Percentiles rank a stretch among this genome's conserved stretches.
Conservation (phyloP, 208 protist species). For the Strigomonas culicis region DNA sequence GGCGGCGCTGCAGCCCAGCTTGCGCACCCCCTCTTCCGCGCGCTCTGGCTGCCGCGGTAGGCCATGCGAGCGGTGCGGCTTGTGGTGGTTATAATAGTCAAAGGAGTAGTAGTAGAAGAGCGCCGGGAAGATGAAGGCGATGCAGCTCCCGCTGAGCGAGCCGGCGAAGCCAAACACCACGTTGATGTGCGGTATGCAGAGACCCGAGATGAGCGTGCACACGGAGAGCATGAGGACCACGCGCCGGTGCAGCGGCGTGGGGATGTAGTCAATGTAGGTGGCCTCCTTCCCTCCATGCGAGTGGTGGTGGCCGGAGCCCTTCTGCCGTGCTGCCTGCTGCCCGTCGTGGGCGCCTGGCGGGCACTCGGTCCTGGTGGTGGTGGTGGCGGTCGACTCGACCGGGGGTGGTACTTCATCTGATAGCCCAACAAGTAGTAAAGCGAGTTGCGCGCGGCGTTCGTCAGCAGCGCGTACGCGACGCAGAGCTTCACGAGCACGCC, state of each 20-base stretch:
- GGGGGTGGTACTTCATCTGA: slow-evolving; percentile 7
- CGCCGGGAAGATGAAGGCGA: slow-evolving; percentile 71
- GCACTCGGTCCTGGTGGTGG: neutral
- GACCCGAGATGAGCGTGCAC: slow-evolving; percentile 35
- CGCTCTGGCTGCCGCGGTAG: no score
- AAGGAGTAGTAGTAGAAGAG: slow-evolving; percentile 53
- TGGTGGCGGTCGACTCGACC: neutral
- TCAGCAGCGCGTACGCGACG: slow-evolving; percentile 41
- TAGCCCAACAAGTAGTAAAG: slow-evolving; percentile 31
- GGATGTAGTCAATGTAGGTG: slow-evolving; percentile 20
- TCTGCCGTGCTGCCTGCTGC: neutral
- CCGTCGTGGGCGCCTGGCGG: neutral
- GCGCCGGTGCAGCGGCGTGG: slow-evolving; percentile 37
- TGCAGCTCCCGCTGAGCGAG: slow-evolving; percentile 37
- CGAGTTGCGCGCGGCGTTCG: slow-evolving; percentile 34
- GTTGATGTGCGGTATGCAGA: slow-evolving; percentile 65
- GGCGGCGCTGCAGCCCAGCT: no score
- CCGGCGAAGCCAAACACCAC: slow-evolving; percentile 69
- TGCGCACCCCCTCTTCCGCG: no score
- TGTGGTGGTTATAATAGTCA: no score
- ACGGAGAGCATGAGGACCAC: slow-evolving; percentile 17
- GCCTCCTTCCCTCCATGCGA: slow-evolving; percentile 6
- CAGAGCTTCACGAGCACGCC: slow-evolving; percentile 68
- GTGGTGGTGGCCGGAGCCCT: slow-evolving; percentile 15
- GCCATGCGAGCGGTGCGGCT: no score